Evolutionary conservation across 2,329 filamentous ascomycete genomes (phyloP), one percentile per base, ranked within the genome.

Genomic region (Aspergillus pseudoviridinutans): DNA sequence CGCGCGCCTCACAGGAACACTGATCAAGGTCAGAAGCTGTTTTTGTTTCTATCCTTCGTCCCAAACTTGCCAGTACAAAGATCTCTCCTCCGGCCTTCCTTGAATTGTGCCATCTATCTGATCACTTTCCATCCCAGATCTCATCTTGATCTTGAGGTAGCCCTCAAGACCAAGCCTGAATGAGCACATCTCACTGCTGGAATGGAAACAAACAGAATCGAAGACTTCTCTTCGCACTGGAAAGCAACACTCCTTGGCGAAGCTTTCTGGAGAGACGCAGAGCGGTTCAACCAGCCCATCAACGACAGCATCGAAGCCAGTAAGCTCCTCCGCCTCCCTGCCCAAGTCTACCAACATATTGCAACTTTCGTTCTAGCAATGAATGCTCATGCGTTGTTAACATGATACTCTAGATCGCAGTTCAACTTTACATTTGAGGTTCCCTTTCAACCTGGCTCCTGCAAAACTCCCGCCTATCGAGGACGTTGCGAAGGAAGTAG

Each of bases 191-290:
- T 24, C 44, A 24, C 10, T 47, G 57, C 59, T 64, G n/a, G 58
- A 62, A n/a, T 59, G 53, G 25, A 53, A 9, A 52, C 46, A 32
- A 38, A 29, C 54, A 53, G 22, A 14, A 63, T 62, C 55, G 64
- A 63, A 14, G 55, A 63, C 28, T 55, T 62, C 53, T 54, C 62
- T 9, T 49, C 25, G 4, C 68, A 70, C 53, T 71, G 69, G 70
- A 55, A 61, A 9, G 49, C 38, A 10, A 66, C 68, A 8, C 64
- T 72, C 1, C 58, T 71, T 28, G 70, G 69, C 17, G 51, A 56
- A 24, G 63, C 58, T 2, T 71, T 72, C 58, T 72, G 69, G 69
- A 65, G 59, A 57, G 66, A 69, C 41, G 63, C 64, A 24, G 66
- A 67, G 14, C 41, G 54, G 3, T 61, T 57, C 46, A 66, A 64